Conservation (phyloP, 371 early-diverging fungal species). For the Haplosporangium sp. region DNA sequence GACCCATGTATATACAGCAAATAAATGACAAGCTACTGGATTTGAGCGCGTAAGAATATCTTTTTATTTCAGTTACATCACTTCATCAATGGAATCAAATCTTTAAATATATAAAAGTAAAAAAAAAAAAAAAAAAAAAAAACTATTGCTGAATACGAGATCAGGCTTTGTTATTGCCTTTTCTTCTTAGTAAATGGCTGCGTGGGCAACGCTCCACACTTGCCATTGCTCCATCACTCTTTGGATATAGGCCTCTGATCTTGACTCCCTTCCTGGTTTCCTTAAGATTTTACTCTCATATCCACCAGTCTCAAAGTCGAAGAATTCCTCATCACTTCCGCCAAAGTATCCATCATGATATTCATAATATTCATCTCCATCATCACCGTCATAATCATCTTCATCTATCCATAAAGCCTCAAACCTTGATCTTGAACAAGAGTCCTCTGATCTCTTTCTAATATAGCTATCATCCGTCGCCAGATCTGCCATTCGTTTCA, state of each 20-base stretch:
- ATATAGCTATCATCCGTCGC: not conserved
- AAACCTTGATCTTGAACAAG: not conserved
- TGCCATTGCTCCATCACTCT: not conserved
- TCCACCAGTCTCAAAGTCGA: not conserved
- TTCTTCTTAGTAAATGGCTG: not conserved
- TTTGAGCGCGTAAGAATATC: too few relatives aligned
- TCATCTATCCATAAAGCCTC: slow-evolving; percentile 1
- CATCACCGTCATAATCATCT: not conserved
- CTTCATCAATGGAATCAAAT: too few relatives aligned
- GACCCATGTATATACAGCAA: too few relatives aligned
- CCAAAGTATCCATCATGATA: not conserved
- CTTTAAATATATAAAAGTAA: too few relatives aligned
- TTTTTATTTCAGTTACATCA: too few relatives aligned
- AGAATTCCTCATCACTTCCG: not conserved
- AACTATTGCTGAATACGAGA: too few relatives aligned
- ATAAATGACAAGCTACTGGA: too few relatives aligned
- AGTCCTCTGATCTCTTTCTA: not conserved
- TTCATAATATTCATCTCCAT: too few relatives aligned
- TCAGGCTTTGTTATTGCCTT: too few relatives aligned
- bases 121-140: not conserved
- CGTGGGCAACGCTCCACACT: not conserved
- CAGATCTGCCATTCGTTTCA: not conserved
- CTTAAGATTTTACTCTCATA: not conserved
- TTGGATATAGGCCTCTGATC: not conserved
- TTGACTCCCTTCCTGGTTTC: not conserved